Percentiles rank a stretch among this genome's conserved stretches.
phyloP scores from a whole-genome alignment of 1,284 basidiomycete species.

The Malassezia sympodialis region DNA sequence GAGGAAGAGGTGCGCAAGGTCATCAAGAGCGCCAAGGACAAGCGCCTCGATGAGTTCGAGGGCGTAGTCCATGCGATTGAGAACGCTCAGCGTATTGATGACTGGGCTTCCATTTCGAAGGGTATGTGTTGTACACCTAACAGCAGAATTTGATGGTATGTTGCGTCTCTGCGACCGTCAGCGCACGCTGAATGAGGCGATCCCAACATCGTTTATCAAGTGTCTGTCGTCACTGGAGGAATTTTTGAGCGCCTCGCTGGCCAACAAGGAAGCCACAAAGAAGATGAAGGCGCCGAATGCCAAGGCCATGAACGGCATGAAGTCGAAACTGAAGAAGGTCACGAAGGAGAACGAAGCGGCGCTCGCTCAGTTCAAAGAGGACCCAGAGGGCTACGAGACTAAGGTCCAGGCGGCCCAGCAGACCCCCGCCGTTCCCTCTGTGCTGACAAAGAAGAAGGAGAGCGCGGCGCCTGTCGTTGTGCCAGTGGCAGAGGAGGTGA shows the following conservation, averaged over 20 bases:
- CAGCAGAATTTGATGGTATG: constrained; percentile 87
- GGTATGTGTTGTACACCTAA: constrained; percentile 52
- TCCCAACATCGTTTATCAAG: constrained; percentile 77
- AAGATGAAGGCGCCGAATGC: constrained; percentile 94
- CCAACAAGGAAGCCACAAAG: constrained; percentile 72
- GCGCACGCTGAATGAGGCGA: constrained; percentile 68
- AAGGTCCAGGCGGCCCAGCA: constrained; percentile 57
- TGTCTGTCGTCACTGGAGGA: constrained; percentile 67
- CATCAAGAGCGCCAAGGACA: constrained; percentile 76
- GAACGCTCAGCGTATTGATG: constrained; percentile 80
- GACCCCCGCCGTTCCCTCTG: not conserved
- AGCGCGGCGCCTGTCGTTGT: constrained; percentile 49
- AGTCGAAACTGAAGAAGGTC: constrained; percentile 89
- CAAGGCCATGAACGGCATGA: constrained; percentile 88
- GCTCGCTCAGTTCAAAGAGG: constrained; percentile 72
- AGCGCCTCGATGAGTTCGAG: constrained; percentile 78
- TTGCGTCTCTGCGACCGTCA: constrained; percentile 79
- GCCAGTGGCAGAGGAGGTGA: constrained; percentile 49
- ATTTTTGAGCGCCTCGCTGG: constrained; percentile 63
- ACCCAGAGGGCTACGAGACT: constrained; percentile 72
- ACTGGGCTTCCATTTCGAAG: constrained; percentile 85
- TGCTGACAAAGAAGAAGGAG: constrained; percentile 53
- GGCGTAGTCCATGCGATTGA: constrained; percentile 77
- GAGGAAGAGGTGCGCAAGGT: constrained; percentile 62
- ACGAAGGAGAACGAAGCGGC: constrained; percentile 78